Evolutionary conservation across 768 basidiomycete species (phyloP).

Genomic region (Udeniomyces megalosporus): DNA sequence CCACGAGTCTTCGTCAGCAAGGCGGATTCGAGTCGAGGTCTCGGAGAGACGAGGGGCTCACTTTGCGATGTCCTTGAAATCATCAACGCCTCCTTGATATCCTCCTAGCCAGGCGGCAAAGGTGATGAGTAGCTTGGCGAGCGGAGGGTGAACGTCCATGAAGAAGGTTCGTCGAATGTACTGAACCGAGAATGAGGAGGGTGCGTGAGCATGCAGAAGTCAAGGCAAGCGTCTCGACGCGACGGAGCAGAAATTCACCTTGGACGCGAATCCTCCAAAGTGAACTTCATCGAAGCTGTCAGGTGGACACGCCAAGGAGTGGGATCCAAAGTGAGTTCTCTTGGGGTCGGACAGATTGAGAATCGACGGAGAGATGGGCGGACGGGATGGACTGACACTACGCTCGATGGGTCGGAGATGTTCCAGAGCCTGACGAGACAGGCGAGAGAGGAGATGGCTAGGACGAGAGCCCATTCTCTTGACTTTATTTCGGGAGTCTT

Average conservation of each 20-base stretch:
- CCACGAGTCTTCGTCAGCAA: not conserved
- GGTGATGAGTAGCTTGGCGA: constrained; percentile 90
- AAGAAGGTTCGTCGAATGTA: constrained; percentile 69
- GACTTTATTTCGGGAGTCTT: no score
- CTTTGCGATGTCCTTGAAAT: constrained; percentile 97
- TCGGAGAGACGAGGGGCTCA: constrained; percentile 28
- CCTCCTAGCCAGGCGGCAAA: constrained; percentile 73
- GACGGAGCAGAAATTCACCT: constrained; percentile 21
- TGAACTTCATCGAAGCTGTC: constrained; percentile 97
- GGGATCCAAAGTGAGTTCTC: no score
- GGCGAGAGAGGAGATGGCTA: constrained; percentile 51
- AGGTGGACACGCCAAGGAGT: not conserved
- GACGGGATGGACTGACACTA: constrained; percentile 55
- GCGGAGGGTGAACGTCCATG: constrained; percentile 85
- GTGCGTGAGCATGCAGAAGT: no score
- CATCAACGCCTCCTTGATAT: constrained; percentile 68
- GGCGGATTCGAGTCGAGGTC: not conserved
- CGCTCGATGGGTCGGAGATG: constrained; percentile 69
- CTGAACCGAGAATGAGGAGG: not conserved
- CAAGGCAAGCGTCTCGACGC: no score
- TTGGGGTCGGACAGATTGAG: no score
- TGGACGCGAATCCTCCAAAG: constrained; percentile 89
- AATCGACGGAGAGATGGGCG: not conserved
- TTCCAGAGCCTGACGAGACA: constrained; percentile 68
- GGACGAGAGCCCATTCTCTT: constrained; percentile 64